These are phyloP conservation scores for Hypericum perforatum DNA, from an alignment of 345 rosid genomes.

Conservation along the genomic window DNA sequence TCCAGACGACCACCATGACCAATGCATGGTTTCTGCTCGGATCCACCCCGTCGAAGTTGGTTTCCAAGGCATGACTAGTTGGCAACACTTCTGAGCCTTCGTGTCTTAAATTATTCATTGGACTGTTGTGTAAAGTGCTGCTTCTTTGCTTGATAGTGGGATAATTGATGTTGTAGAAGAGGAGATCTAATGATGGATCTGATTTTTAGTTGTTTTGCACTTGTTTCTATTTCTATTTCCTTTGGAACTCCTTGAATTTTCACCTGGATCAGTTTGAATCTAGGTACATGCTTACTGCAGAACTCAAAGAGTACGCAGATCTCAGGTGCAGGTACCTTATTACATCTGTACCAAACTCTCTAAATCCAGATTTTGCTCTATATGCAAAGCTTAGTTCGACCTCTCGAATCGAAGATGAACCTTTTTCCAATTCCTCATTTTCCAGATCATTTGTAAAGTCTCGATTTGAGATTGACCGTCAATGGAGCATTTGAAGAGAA, in stretches of 20 bases:
- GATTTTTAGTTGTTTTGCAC: constrained; percentile 14
- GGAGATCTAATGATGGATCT: constrained; percentile 23
- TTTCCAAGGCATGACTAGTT: constrained; percentile 16
- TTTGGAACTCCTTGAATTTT: constrained; percentile 23
- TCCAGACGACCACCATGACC: constrained; percentile 19
- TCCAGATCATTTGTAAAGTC: too few relatives aligned
- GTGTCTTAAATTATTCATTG: constrained; percentile 15
- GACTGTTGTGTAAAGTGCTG: constrained; percentile 25
- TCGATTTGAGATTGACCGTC: too few relatives aligned
- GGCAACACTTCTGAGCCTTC: constrained; percentile 14
- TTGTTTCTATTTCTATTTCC: constrained; percentile 15
- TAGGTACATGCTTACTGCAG: constrained; percentile 19
- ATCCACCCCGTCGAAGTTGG: constrained; percentile 14
- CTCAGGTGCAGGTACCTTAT: constrained; percentile 27
- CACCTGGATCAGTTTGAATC: constrained; percentile 32
- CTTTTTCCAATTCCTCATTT: too few relatives aligned
- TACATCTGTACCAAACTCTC: background rate
- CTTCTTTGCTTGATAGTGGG: constrained; percentile 19
- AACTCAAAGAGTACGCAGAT: constrained; percentile 20
- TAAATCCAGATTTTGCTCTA: too few relatives aligned
- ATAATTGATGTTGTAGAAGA: constrained; percentile 12
- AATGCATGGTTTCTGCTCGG: constrained; percentile 18
- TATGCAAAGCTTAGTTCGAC: too few relatives aligned
- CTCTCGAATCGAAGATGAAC: too few relatives aligned
- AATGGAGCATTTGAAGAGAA: too few relatives aligned